Base-by-base conservation (phyloP, 352 stramenopile species). In the Pelagophyceae sp. region DNA sequence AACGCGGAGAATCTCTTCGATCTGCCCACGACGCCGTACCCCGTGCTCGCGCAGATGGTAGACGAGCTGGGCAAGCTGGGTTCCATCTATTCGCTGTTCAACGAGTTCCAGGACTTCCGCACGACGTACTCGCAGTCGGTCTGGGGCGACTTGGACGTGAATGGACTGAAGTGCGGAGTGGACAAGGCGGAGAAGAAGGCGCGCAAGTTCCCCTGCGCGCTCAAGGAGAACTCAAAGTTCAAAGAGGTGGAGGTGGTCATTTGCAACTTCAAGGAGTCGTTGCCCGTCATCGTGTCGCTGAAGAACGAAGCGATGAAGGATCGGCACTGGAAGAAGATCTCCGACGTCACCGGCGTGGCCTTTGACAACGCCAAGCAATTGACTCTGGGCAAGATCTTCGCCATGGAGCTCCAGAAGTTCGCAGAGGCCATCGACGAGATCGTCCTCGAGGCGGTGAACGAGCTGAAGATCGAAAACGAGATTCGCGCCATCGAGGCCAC, bases 1-100 rank as follows among this genome's bases (percentile, higher is more conserved):
- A 97, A 97, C 63, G 94, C 94, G 0, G 91, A 98, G 81, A 95
- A 95, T 61, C 81, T 98, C 1, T 98, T 98, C 82, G 90, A 88
- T 11, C 76, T 98, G 17, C 78, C 91, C 0, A 93, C 96, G 19
- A 95, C 91, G 29, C 90, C 90, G 50, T 96, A 97, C 67, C 89
- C 91, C 0, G 92, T 94, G 65, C 85, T 97, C 0, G 89, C 94
- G 75, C 85, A 95, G 40, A 88, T 97, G 25, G 81, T 87, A 0
- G 87, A 89, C 35, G 90, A 90, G 19, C 76, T 97, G 19, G 90
- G 95, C 69, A 92, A 95, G 76, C 87, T 98, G 70, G 85, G 87
- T 17, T 80, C 85, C 27, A 92, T 98, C 32, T 98, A 96, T 78
- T 82, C 87, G 20, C 78, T 98, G 1, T 98, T 97, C 79, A 89